Percentiles rank a stretch among this genome's conserved stretches.
Conservation (phyloP, 2,329 filamentous ascomycete genomes). For the Malbranchea zuffiana region DNA sequence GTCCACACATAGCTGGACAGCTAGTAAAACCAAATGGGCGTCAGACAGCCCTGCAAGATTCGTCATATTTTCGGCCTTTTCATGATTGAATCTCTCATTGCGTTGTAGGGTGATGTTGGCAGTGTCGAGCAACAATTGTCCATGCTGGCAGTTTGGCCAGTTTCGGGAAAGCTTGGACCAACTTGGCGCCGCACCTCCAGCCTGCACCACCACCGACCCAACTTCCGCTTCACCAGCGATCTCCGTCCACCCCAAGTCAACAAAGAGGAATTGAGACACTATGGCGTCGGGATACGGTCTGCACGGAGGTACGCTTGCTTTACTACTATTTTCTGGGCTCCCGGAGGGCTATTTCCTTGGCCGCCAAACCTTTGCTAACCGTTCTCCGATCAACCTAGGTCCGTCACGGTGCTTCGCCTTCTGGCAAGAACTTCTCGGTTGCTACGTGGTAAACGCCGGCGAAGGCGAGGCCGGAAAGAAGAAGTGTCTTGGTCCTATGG, state of each 20-base stretch:
- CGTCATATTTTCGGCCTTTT: constrained; percentile 26
- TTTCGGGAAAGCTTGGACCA: constrained; percentile 12
- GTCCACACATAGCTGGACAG: constrained; percentile 45
- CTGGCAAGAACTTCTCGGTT: constrained; percentile 98
- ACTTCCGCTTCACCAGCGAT: constrained; percentile 5
- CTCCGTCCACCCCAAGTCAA: background rate
- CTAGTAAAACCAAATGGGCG: constrained; percentile 48
- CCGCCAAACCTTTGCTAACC: background rate
- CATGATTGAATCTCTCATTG: too few species aligned
- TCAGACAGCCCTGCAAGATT: constrained; percentile 36
- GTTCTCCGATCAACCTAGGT: constrained; percentile 35
- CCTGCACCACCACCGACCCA: constrained; percentile 1
- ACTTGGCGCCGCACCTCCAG: constrained; percentile 7
- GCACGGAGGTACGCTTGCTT: constrained; percentile 37
- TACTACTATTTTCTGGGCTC: background rate
- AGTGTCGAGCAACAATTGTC: background rate
- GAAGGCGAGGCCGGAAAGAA: constrained; percentile 72
- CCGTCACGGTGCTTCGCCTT: constrained; percentile 89
- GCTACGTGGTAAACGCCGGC: constrained; percentile 89
- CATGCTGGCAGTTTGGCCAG: constrained; percentile 7
- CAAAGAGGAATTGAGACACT: constrained; percentile 17
- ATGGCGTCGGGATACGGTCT: constrained; percentile 47
- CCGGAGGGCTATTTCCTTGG: background rate
- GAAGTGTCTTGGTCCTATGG: constrained; percentile 73
- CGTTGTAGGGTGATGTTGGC: too few species aligned